These are phyloP conservation scores for Artemisia argyi DNA, from an alignment of 129 eudicot species.

Conservation along the genomic window DNA sequence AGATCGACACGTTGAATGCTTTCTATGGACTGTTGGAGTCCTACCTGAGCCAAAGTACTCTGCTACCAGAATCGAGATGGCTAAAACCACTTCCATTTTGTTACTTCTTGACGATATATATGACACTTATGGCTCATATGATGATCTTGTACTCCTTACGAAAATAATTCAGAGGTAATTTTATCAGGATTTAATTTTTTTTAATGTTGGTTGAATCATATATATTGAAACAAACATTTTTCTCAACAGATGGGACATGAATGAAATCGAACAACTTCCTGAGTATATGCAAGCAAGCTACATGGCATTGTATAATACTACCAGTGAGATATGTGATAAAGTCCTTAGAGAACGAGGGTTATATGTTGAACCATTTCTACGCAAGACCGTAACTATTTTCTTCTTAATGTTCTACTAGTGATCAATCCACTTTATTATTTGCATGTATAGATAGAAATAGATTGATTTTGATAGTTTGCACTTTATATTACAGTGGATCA, in stretches of 20 bases:
- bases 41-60: slow-evolving; percentile 45
- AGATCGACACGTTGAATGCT: slow-evolving; percentile 55
- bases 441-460: background rate
- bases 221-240: background rate
- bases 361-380: slow-evolving; percentile 34
- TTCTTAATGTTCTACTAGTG: background rate
- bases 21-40: slow-evolving; percentile 51
- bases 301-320: slow-evolving; percentile 46
- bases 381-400: slow-evolving; percentile 30
- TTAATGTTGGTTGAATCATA: background rate
- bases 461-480: background rate
- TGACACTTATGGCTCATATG: slow-evolving; percentile 50
- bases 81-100: slow-evolving; percentile 47
- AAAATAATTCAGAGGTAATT: slow-evolving; percentile 48
- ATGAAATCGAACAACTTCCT: slow-evolving; percentile 46
- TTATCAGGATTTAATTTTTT: background rate
- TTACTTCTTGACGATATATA: slow-evolving; percentile 56
- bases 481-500: slow-evolving; percentile 49
- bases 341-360: slow-evolving; percentile 41
- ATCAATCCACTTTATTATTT: background rate
- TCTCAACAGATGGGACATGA: slow-evolving; percentile 53
- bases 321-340: slow-evolving; percentile 47
- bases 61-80: slow-evolving; percentile 34
- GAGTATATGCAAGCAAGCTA: slow-evolving; percentile 59
- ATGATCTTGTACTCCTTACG: slow-evolving; percentile 58